Evolutionary conservation across 2,329 filamentous ascomycete species (phyloP).

Genomic region (Aciculosporium take): DNA sequence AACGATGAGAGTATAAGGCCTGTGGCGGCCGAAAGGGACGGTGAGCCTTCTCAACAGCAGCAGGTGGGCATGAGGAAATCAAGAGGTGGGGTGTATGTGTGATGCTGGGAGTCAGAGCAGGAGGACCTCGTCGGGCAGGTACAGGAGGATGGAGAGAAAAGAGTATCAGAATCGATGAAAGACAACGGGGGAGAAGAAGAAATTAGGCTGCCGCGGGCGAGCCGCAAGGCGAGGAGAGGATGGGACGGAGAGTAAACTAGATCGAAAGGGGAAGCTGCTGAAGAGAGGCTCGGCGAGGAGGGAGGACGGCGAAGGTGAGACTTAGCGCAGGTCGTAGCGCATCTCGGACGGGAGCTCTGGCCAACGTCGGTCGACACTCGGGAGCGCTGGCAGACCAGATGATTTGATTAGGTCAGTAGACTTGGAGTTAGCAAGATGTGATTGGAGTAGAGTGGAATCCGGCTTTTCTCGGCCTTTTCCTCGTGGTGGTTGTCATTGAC

Average conservation of each 20-base stretch:
- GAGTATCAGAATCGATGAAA: neutral
- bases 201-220: neutral
- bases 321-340: slow-evolving; percentile 5
- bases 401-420: neutral
- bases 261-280: slow-evolving; percentile 7
- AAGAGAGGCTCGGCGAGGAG: slow-evolving; percentile 7
- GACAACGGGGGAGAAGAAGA: neutral
- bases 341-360: slow-evolving; percentile 3
- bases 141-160: neutral
- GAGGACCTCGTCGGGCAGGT: neutral
- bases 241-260: neutral
- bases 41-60: slow-evolving; percentile 8
- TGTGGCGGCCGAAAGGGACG: neutral
- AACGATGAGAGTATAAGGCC: slow-evolving; percentile 1
- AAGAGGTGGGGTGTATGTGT: slow-evolving; percentile 1
- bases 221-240: neutral
- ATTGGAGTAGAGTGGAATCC: neutral
- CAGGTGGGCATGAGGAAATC: slow-evolving; percentile 6
- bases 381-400: neutral
- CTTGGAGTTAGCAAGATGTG: neutral
- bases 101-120: neutral
- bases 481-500: neutral
- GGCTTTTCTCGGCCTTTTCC: neutral
- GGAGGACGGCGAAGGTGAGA: neutral
- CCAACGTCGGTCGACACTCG: neutral